These are phyloP conservation scores for Starmera pachycereana DNA, from an alignment of 805 yeast species.

Conservation along the genomic window DNA sequence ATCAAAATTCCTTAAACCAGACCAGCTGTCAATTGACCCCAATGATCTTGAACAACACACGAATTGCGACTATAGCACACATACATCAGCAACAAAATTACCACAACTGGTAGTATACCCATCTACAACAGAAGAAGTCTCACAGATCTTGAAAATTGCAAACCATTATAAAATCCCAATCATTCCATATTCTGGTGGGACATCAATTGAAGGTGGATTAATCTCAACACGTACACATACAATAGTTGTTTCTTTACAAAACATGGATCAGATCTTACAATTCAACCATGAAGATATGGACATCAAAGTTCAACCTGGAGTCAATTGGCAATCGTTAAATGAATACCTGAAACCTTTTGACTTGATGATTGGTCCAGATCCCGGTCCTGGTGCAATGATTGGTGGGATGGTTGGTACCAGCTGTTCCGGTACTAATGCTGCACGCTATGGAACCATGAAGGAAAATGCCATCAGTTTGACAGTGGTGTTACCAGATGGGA, in stretches of 20 bases:
- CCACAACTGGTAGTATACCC: conserved; percentile 54
- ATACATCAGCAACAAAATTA: conserved; percentile 38
- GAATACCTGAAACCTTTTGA: conserved; percentile 40
- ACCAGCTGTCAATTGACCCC: not conserved
- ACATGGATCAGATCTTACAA: conserved; percentile 43
- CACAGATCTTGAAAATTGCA: conserved; percentile 45
- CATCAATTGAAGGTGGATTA: conserved; percentile 71
- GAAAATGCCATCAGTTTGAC: conserved; percentile 55
- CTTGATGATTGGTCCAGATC: conserved; percentile 66
- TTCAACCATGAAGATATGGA: conserved; percentile 56
- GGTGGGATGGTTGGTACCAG: conserved; percentile 67
- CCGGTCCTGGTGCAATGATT: conserved; percentile 66
- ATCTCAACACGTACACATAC: conserved; percentile 51
- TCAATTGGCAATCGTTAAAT: conserved; percentile 60
- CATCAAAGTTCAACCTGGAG: conserved; percentile 63
- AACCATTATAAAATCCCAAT: conserved; percentile 52
- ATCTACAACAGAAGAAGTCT: conserved; percentile 50
- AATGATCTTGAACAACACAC: not conserved
- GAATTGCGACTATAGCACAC: conserved; percentile 34
- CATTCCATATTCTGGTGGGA: conserved; percentile 65
- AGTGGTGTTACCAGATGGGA: conserved; percentile 68
- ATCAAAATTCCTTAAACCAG: not conserved
- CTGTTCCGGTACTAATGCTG: conserved; percentile 69
- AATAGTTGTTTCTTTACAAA: conserved; percentile 33
- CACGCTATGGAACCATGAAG: conserved; percentile 66